Evolutionary conservation across 352 stramenopile genomes (phyloP).

Genomic region (Globisporangium acanthophoron): DNA sequence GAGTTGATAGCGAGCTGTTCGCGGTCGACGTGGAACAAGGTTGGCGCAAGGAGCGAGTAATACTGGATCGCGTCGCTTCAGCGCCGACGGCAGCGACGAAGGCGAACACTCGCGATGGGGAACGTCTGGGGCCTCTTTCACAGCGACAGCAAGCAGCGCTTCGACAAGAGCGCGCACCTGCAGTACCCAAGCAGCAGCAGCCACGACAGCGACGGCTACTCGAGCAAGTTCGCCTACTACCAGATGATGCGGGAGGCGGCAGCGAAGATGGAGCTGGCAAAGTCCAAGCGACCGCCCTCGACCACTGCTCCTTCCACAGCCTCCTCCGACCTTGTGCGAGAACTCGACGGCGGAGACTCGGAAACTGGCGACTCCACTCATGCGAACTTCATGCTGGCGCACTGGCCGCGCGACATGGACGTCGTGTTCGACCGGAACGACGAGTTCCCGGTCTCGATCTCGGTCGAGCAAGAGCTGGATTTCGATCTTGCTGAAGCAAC

Average conservation of each 20-base stretch:
- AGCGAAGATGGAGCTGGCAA: slow-evolving; percentile 27
- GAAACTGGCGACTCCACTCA: slow-evolving; percentile 18
- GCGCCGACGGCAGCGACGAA: not conserved
- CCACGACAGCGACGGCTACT: slow-evolving; percentile 3
- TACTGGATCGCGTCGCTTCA: no score
- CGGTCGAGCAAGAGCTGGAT: slow-evolving; percentile 29
- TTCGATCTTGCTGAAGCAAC: slow-evolving; percentile 1
- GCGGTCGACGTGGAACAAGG: no score
- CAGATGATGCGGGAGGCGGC: slow-evolving; percentile 27
- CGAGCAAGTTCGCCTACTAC: slow-evolving; percentile 26
- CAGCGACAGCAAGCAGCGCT: slow-evolving; percentile 14
- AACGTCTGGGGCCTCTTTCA: slow-evolving; percentile 26
- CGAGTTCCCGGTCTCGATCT: slow-evolving; percentile 33
- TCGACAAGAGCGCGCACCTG: slow-evolving; percentile 25
- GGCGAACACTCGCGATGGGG: slow-evolving; percentile 15
- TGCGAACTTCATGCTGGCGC: slow-evolving; percentile 37
- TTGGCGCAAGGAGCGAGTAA: no score
- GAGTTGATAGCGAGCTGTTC: no score
- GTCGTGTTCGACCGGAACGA: slow-evolving; percentile 30
- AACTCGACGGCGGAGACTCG: slow-evolving; percentile 1
- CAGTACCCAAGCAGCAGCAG: slow-evolving; percentile 4
- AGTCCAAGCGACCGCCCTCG: slow-evolving; percentile 1
- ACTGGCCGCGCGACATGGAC: slow-evolving; percentile 40
- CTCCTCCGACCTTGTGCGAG: not conserved
- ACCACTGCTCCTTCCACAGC: no score